Base-by-base conservation (phyloP, 257 asterid species). In the Petunia secreta region DNA sequence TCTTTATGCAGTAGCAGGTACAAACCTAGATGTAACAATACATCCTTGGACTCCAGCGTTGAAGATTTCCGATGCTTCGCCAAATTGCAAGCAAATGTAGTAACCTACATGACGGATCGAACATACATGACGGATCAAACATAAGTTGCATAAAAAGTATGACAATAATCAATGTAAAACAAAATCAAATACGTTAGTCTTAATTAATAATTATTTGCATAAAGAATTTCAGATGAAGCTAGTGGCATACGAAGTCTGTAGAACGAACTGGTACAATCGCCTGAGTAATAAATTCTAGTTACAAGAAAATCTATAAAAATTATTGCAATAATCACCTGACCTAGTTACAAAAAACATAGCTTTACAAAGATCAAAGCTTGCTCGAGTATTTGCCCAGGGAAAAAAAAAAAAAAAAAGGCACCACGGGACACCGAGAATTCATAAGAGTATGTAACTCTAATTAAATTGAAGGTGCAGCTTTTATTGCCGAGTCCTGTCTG, bases 51-150 rank as follows among this genome's bases (percentile, higher is more conserved):
- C 82, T 96, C 99, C 85, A 96, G 67, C 48, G 96, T 96, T 36
- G 98, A 89, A 75, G 99, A 96, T 63, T 91, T 94, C 80, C 99
- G 91, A 88, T 96, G 99, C 92, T 96, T 96, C 43, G 99, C 99
- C 85, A 96, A 84, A 83, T 88, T 81, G 92, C 99, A 96, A 57
- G 98, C 92, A 85, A 87, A 88, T 82, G 93, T 44, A 79, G 97
- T 90, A 62, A 91, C 98, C 99, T 96, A 78, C 84, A 85, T 50
- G 62, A 25, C 5, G 34, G 39, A 34, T 25, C 8, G 13, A 59
- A 25, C 65, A 59, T 25, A 25, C 25, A 36, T 50, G 62, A 25
- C 5, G 34, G 39, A 34, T 25, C 8, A 5, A 59, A 25, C 65
- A 59, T 25, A 25, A 59, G 65, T 59, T 25, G 25, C 39, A 13